Evolutionary conservation across 441 rosid genomes (phyloP).

Genomic region (Brassica balearica): DNA sequence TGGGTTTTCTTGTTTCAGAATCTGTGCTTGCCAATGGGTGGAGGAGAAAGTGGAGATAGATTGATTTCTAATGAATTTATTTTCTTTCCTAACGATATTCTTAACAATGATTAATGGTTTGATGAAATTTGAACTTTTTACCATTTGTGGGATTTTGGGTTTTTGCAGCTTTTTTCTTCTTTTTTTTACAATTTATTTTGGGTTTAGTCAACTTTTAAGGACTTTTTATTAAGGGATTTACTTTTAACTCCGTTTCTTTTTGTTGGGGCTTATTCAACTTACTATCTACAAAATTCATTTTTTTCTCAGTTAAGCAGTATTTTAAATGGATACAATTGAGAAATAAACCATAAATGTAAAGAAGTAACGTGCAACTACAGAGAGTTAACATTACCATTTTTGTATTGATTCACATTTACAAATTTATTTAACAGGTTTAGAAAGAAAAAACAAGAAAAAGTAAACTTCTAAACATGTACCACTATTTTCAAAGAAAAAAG

Average conservation of each 20-base stretch:
- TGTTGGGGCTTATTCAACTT: slow-evolving; percentile 11
- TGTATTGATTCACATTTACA: slow-evolving; percentile 13
- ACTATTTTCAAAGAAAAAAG: background rate
- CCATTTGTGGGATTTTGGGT: slow-evolving; percentile 33
- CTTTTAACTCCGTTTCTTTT: background rate
- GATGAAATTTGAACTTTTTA: slow-evolving; percentile 33
- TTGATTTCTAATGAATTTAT: slow-evolving; percentile 8
- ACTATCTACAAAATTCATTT: background rate
- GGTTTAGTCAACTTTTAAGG: slow-evolving; percentile 25
- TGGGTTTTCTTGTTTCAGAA: slow-evolving; percentile 21
- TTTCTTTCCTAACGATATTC: background rate
- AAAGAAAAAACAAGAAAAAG: background rate
- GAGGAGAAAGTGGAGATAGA: background rate
- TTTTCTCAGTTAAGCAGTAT: background rate
- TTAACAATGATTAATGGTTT: slow-evolving; percentile 28
- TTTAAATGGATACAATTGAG: background rate
- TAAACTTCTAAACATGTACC: slow-evolving; percentile 21
- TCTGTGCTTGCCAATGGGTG: slow-evolving; percentile 29
- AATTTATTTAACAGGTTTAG: background rate
- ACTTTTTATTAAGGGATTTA: background rate
- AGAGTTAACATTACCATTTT: slow-evolving; percentile 20
- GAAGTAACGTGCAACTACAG: slow-evolving; percentile 25
- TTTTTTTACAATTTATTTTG: background rate
- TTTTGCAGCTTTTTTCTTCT: slow-evolving; percentile 25
- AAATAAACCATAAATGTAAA: background rate